Evolutionary conservation across 208 protist species (phyloP), one percentile per base, ranked within the genome.

Genomic region (Dictyostelium gargantuum): DNA sequence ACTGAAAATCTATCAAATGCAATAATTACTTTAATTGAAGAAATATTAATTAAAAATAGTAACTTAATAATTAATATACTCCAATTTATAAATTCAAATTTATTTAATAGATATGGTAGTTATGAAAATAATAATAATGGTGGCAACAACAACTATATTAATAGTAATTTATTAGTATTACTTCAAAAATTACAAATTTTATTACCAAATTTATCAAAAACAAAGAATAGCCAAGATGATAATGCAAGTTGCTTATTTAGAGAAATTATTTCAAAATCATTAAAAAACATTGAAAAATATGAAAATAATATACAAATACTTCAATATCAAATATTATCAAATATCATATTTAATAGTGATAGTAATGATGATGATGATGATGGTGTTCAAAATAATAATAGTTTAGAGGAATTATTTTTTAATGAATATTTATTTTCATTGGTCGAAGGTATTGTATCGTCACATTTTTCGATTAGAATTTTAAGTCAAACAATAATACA

Each of bases 141-240:
- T 32, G 8, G 23, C 29, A 29, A 73, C 44, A 74, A 29, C 19
- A 48, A 75, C 3, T 42, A 75, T 46, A 75, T 75, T 4, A 75
- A 75, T 75, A 13, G 40, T 29, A 70, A 70, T 70, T 70, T 70
- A 70, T 70, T 70, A 70, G 32, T 70, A 70, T 26, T 70, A 70
- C 63, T 70, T 70, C 32, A 38, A 70, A 70, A 70, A 70, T 70
- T 70, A 70, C 63, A 70, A 70, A 70, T 42, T 26, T 23, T 70
- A 40, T 29, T 42, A 70, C 63, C 63, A 70, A 68, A 68, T 68
- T 38, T 35, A 68, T n/a, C 26, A 29, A 32, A 17, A 15, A 63
- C 13, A 3, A 29, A 61, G 6, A 63, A 29, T 63, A 15, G 44
- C 9, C 6, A 13, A 17, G 46, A 32, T 15, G 17, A 63, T 17